Evolutionary conservation across 2,329 filamentous ascomycete genomes (phyloP).

Genomic region (Akanthomyces dipterigenus): DNA sequence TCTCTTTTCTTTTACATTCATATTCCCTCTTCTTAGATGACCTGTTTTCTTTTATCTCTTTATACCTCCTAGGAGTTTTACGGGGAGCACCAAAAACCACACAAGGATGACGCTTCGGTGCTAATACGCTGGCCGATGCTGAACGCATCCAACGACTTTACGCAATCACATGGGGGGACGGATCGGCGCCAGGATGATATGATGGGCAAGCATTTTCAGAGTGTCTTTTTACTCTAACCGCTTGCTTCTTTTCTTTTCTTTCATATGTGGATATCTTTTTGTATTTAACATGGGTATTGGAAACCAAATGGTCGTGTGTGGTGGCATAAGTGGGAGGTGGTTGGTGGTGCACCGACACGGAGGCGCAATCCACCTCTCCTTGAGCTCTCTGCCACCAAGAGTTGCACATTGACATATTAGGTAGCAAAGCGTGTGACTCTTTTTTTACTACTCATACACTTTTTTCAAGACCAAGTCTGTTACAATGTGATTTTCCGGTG

Average conservation of each 20-base stretch:
- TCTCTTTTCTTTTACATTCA: conserved; percentile 1
- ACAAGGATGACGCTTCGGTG: conserved; percentile 8
- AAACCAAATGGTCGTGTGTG: not conserved
- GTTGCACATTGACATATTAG: not conserved
- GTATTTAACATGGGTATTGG: not conserved
- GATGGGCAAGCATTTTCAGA: not conserved
- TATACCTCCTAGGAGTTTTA: conserved; percentile 10
- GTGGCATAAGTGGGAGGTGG: not conserved
- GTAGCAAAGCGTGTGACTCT: conserved; percentile 1
- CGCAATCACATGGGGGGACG: conserved; percentile 1
- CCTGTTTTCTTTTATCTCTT: not conserved
- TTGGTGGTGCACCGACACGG: not conserved
- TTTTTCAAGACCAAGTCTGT: not conserved
- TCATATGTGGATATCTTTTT: not conserved
- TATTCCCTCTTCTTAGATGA: conserved; percentile 1
- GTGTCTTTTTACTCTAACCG: not conserved
- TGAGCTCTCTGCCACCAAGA: not conserved
- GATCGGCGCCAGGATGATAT: conserved; percentile 3
- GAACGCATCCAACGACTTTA: conserved; percentile 8
- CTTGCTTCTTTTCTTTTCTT: not conserved
- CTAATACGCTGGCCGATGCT: conserved; percentile 11
- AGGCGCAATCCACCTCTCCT: not conserved
- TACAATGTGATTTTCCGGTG: not conserved
- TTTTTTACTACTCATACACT: not conserved
- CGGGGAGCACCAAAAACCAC: conserved; percentile 2